Base-by-base conservation (phyloP, 257 asterid genomes). In the Galeopsis tetrahit region DNA sequence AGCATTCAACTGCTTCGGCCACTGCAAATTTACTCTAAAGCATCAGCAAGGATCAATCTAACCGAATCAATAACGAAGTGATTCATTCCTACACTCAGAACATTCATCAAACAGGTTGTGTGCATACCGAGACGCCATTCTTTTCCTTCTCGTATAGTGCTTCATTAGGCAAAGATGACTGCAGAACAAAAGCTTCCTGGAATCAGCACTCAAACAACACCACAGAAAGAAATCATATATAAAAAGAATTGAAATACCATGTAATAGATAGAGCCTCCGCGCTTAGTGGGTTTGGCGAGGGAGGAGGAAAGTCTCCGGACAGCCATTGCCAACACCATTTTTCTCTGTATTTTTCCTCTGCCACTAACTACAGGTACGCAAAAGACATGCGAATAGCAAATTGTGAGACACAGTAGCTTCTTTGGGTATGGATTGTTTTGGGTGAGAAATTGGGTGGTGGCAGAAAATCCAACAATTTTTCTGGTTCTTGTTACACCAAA, bases 241-340 rank as follows among this genome's bases (percentile, higher is more conserved):
- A 15, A 42, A 6, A 13, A 55, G 0, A 32, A 3, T n/a, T 7
- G 64, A 4, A 34, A 13, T 57, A 92, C 98, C 97, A 90, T 88
- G 86, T 73, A 83, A 72, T 88, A 88, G 55, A 86, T 84, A 75
- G 91, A 82, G 67, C 92, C 89, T 31, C 83, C 92, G 71, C 88
- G 87, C 79, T 85, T 90, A 53, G 82, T 63, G 39, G 96, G 96
- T 58, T 85, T 90, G 63, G 85, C 85, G 28, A 86, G 40, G 69
- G 90, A 80, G 78, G 96, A 84, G 15, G 94, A 90, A 64, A 93
- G 87, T 81, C 90, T 83, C 78, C 97, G 80, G 38, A 90, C 70
- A 60, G 92, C 98, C 90, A 87, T 84, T n/a, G 97, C 90, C 89
- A 88, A 6, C n/a, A 87, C 87, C 95, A 90, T 93, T 69, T 83